phyloP scores from a whole-genome alignment of 352 stramenopile genomes.

The Phytophthora idaei region DNA sequence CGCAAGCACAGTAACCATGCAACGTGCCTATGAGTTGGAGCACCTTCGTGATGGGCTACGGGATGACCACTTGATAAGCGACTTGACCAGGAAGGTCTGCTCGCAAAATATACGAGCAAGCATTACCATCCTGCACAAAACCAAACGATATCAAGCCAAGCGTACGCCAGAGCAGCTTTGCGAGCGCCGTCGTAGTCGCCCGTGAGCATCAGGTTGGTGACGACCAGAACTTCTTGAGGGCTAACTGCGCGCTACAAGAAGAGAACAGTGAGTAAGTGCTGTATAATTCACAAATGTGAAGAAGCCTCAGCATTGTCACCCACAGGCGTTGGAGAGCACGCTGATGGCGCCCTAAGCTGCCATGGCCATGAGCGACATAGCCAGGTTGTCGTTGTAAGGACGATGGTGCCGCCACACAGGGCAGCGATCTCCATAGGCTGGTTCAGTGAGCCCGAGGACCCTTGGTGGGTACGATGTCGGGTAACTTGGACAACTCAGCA shows the following conservation, averaged over 20 bases:
- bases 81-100: slow-evolving; percentile 92
- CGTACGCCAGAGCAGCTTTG: slow-evolving; percentile 85
- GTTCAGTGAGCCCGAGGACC: slow-evolving; percentile 94
- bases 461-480: slow-evolving; percentile 98
- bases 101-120: neutral
- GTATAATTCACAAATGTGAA: neutral
- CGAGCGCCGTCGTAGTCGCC: slow-evolving; percentile 84
- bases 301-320: slow-evolving; percentile 22
- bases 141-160: slow-evolving; percentile 8
- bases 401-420: slow-evolving; percentile 87
- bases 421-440: slow-evolving; percentile 89
- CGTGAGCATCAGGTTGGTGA: slow-evolving; percentile 78
- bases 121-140: neutral
- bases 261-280: slow-evolving; percentile 1
- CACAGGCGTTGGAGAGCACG: slow-evolving; percentile 90
- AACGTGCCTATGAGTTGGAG: slow-evolving; percentile 89
- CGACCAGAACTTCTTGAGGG: slow-evolving; percentile 84
- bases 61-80: slow-evolving; percentile 92
- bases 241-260: slow-evolving; percentile 34
- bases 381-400: slow-evolving; percentile 92
- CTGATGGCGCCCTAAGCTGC: slow-evolving; percentile 90
- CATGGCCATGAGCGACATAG: slow-evolving; percentile 89
- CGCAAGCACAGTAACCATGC: slow-evolving; percentile 68
- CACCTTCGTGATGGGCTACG: slow-evolving; percentile 91
- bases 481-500: slow-evolving; percentile 91